phyloP scores from a whole-genome alignment of 2,329 filamentous ascomycete species.

The Cadophora sp. region DNA sequence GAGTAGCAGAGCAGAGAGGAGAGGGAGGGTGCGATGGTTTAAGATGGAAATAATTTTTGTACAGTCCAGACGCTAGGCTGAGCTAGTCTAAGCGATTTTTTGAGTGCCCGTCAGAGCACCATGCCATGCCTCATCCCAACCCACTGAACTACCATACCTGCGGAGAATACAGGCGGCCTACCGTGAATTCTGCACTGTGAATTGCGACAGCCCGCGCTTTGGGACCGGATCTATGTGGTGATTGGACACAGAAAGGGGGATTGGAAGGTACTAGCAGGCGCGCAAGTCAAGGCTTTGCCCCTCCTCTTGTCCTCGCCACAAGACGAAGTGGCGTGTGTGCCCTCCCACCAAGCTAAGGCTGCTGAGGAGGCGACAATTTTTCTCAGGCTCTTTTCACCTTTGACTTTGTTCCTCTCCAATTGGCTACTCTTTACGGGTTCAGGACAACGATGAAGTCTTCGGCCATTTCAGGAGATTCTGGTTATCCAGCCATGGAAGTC shows the following conservation, averaged over 20 bases:
- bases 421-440: constrained; percentile 7
- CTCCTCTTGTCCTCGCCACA: constrained; percentile 14
- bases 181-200: constrained; percentile 2
- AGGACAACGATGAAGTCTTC: constrained; percentile 32
- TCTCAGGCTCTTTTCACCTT: constrained; percentile 3
- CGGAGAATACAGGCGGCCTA: not conserved
- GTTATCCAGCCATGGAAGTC: constrained; percentile 23
- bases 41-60: constrained; percentile 10
- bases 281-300: constrained; percentile 5
- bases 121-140: not conserved
- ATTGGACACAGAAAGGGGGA: not conserved
- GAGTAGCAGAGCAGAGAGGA: constrained; percentile 20
- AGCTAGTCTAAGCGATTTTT: constrained; percentile 11
- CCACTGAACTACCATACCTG: not conserved
- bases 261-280: constrained; percentile 11
- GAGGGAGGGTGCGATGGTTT: constrained; percentile 13
- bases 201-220: not conserved
- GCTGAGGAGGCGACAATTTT: constrained; percentile 1
- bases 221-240: not conserved
- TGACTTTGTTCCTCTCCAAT: not conserved
- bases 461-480: constrained; percentile 31
- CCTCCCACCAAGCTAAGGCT: not conserved
- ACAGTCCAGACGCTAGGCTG: constrained; percentile 3
- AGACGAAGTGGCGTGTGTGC: constrained; percentile 24
- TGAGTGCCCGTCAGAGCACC: not conserved